These are phyloP conservation scores for Hanseniaspora taiwanica DNA, from an alignment of 805 yeast genomes.

Conservation along the genomic window DNA sequence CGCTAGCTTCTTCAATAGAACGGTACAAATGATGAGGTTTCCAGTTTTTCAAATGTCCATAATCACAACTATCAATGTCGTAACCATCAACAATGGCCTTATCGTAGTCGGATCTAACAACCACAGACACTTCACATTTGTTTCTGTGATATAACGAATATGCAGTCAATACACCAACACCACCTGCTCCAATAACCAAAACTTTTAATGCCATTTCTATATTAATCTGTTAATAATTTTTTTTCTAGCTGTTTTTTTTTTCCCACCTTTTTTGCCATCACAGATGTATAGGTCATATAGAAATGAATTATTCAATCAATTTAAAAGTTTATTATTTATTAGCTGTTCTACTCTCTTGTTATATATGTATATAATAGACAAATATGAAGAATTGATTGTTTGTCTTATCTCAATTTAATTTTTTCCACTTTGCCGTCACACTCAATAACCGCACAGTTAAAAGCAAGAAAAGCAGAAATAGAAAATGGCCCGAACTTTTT, in stretches of 20 bases:
- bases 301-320: background rate
- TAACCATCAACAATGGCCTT: conserved; percentile 35
- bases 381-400: no score
- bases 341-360: no score
- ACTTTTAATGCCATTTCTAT: conserved; percentile 19
- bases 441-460: no score
- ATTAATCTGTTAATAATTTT: background rate
- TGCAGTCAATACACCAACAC: conserved; percentile 67
- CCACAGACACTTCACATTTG: conserved; percentile 38
- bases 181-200: conserved; percentile 62
- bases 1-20: conserved; percentile 29
- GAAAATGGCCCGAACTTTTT: no score
- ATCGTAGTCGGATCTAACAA: conserved; percentile 49
- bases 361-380: no score
- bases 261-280: background rate
- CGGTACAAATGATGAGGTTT: conserved; percentile 33
- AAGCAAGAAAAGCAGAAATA: no score
- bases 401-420: no score
- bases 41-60: conserved; percentile 38
- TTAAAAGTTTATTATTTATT: no score
- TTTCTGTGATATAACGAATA: conserved; percentile 39
- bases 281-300: no score
- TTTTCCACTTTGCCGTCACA: no score
- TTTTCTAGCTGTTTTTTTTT: background rate
- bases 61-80: conserved; percentile 42